Base-by-base conservation (phyloP, 495 filamentous ascomycete species). In the Penicillium cataractarum region DNA sequence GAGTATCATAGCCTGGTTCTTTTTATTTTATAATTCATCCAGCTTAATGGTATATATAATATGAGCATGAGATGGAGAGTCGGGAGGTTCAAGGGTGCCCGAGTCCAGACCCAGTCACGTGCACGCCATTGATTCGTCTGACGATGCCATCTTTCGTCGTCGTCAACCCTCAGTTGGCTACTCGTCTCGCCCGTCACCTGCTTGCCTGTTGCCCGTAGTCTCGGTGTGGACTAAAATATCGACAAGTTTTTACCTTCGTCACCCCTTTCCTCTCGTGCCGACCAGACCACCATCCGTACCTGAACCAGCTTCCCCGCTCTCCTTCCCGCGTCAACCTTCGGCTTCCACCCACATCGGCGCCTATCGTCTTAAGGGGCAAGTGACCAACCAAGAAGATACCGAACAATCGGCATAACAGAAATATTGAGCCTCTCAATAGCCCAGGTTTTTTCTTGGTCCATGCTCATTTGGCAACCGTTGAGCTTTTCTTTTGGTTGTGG, bases 61-160 rank as follows among this genome's bases (percentile, higher is more conserved):
- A n/a, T n/a, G n/a, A n/a, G n/a, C n/a, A n/a, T n/a, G n/a, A n/a
- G n/a, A n/a, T n/a, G n/a, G n/a, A n/a, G n/a, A n/a, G n/a, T n/a
- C n/a, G n/a, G 53, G 58, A 22, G 42, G 46, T 39, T 39, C 39
- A 56, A 51, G 24, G 44, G 48, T 24, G 8, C 13, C 50, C 46
- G 55, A 62, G 64, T 67, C 70, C 69, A 71, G 69, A 51, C 69
- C 68, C 61, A 58, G 66, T 71, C 69, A 71, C 69, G 69, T 71
- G 69, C 33, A 60, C 42, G 12, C 40, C 46, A n/a, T 54, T 39
- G 61, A 51, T 46, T 58, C 50, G 55, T 63, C 63, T 57, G 44
- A 53, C 56, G 60, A 59, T 37, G 64, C 64, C 32, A 35, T 59
- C 58, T 13, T 40, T 39, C 55, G 33, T 55, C 59, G 26, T 57